These are phyloP conservation scores for Triticum timopheevii DNA, from an alignment of 176 grass and related monocot species.

Conservation along the genomic window DNA sequence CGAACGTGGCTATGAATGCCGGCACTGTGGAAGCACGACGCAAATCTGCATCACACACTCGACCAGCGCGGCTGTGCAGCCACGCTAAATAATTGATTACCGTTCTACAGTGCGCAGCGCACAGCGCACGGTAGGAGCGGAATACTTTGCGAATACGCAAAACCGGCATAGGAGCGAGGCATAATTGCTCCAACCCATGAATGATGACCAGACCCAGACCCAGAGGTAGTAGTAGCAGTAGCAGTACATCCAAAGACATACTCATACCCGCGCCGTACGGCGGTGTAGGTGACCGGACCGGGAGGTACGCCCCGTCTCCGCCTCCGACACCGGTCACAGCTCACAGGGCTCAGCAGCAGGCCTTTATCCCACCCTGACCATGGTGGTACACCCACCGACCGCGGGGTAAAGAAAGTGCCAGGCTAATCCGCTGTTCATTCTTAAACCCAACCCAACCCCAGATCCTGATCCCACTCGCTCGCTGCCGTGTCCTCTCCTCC, in stretches of 20 bases:
- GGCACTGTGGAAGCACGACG: background rate
- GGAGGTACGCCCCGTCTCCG: background rate
- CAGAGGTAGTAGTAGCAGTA: background rate
- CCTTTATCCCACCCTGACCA: constrained; percentile 25
- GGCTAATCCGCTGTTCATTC: constrained; percentile 9
- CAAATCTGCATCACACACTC: background rate
- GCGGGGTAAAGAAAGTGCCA: constrained; percentile 28
- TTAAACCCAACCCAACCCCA: constrained; percentile 8
- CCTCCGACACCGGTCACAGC: background rate
- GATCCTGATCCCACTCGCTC: constrained; percentile 8
- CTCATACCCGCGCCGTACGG: constrained; percentile 37
- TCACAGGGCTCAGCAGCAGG: background rate
- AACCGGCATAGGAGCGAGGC: constrained; percentile 8
- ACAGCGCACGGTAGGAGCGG: background rate
- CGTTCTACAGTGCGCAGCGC: background rate
- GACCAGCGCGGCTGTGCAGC: background rate
- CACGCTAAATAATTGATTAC: constrained; percentile 1
- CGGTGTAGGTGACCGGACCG: background rate
- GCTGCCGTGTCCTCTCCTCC: background rate
- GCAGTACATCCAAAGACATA: constrained; percentile 25
- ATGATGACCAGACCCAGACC: background rate
- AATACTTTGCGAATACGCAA: constrained; percentile 29
- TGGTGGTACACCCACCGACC: constrained; percentile 36
- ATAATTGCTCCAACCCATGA: background rate
- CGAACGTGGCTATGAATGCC: background rate